Evolutionary conservation across 2,329 filamentous ascomycete genomes (phyloP), one percentile per base, ranked within the genome.

Genomic region (Colletotrichum lentis): DNA sequence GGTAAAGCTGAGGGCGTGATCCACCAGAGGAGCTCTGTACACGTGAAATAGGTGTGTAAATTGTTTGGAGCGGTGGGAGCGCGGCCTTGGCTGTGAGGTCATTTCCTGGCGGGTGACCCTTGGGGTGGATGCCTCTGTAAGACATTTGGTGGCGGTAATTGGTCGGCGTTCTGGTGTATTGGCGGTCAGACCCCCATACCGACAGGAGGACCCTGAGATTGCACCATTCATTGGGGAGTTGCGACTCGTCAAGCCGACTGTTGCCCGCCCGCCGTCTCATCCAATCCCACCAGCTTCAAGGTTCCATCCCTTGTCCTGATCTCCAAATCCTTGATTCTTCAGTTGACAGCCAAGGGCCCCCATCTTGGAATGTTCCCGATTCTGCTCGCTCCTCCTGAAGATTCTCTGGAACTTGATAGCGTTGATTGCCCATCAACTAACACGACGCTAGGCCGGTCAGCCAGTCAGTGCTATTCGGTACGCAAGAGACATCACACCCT

Each of bases 171-270:
- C 50, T 35, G 20, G 5, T 14, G n/a, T 50, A 18, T 18, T 16
- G 64, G 65, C 65, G 62, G 62, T 60, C 62, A 61, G 65, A 61
- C 44, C 24, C 8, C 24, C 8, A 22, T 37, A 35, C 35, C 41
- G 55, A 37, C 55, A 43, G 49, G 49, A 65, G 50, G 65, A 65
- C 65, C 65, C 65, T 68, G 65, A 61, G 65, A 65, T 65, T 68
- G 16, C 62, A 60, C 62, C 41, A 60, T 65, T 27, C 31, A 35
- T 35, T 8, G 31, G 31, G 47, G 20, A 52, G 20, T 41, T 22
- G 27, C 55, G n/a, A 35, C 47, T 16, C 22, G 20, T 31, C 7
- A 52, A 16, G 20, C 24, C 16, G 41, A 22, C n/a, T 27, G 20
- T 16, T 47, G 12, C 18, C 27, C 20, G n/a, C 43, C 43, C 27